phyloP scores from a whole-genome alignment of 345 rosid species.

The Aegle marmelos region DNA sequence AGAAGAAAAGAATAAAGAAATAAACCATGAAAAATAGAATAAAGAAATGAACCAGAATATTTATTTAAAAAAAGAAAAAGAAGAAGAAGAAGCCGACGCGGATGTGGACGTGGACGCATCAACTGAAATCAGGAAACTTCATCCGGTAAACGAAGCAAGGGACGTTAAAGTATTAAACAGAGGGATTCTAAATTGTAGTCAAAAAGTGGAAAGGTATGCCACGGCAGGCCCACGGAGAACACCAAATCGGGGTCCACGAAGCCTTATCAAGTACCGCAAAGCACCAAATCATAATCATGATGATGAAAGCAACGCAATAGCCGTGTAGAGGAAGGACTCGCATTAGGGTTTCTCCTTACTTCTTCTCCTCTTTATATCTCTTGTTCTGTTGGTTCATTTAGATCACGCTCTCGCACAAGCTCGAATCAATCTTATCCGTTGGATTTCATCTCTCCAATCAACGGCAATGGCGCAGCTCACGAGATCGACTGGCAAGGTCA shows the following conservation, averaged over 20 bases:
- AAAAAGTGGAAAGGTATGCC: background rate
- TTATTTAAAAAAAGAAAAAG: no score
- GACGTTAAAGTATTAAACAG: background rate
- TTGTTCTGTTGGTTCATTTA: background rate
- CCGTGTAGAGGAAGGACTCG: slow-evolving; percentile 1
- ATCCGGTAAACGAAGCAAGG: background rate
- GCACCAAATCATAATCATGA: background rate
- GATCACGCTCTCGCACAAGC: background rate
- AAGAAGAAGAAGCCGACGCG: no score
- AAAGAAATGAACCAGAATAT: no score
- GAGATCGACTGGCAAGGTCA: slow-evolving; percentile 26
- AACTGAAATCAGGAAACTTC: background rate
- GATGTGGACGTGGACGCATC: background rate
- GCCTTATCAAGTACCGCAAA: background rate
- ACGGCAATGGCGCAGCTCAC: slow-evolving; percentile 14
- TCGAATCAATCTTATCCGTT: background rate
- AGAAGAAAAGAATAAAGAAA: background rate
- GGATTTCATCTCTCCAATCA: background rate
- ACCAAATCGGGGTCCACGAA: background rate
- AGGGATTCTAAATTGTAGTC: background rate
- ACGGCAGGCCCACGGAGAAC: background rate
- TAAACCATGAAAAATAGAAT: background rate
- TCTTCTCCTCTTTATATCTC: background rate
- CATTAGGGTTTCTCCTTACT: background rate
- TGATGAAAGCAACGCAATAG: background rate